A percentile compares a stretch with the other conserved stretches of the same genome.
phyloP scores from a whole-genome alignment of 768 basidiomycete species.

The Boletus reticuloceps region DNA sequence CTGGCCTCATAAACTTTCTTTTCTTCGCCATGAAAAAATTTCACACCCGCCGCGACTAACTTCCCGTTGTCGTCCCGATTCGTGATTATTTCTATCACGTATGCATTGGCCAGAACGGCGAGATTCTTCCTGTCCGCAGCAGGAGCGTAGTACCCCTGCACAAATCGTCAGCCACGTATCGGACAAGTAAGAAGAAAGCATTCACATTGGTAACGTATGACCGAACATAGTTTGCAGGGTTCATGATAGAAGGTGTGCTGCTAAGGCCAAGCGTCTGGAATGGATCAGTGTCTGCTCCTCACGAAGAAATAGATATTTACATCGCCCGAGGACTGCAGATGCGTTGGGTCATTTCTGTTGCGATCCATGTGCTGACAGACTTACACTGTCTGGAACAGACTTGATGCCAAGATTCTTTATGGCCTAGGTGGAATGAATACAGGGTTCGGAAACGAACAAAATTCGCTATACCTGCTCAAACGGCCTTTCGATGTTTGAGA shows the following conservation, averaged over 20 bases:
- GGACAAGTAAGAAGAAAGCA: not conserved
- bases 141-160: not conserved
- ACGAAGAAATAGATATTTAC: not conserved
- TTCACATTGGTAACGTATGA: slow-evolving; percentile 1
- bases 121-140: slow-evolving; percentile 1
- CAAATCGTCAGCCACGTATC: not conserved
- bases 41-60: not conserved
- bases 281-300: not conserved
- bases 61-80: not conserved
- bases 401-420: not conserved
- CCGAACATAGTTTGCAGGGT: not conserved
- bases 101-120: not conserved
- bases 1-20: not conserved
- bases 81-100: not conserved
- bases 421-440: not conserved
- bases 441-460: not conserved
- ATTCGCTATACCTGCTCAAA: not conserved
- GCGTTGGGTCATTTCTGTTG: not conserved
- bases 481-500: not conserved
- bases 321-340: not conserved
- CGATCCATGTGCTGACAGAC: not conserved
- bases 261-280: not conserved
- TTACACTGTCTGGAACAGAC: not conserved
- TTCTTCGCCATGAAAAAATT: not conserved
- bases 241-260: not conserved